Base-by-base conservation (phyloP, 345 rosid genomes). In the Raphanus raphanistrum region DNA sequence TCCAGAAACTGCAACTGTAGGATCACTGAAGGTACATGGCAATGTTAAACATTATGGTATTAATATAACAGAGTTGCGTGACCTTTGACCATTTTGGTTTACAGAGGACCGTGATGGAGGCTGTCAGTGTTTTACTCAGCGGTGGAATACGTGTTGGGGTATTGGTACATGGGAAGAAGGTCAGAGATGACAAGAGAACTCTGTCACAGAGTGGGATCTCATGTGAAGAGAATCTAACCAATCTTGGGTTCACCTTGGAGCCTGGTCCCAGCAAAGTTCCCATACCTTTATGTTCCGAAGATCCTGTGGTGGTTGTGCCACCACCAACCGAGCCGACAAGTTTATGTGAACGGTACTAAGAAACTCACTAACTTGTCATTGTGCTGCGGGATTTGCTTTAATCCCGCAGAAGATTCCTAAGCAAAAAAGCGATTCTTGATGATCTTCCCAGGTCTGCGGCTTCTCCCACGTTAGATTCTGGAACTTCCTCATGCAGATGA, bases 1-100 rank as follows among this genome's bases (percentile, higher is more conserved):
- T 66, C 92, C 98, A 59, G 92, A 92, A 88, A 88, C 81, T 68
- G 87, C 90, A 45, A 91, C 98, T 5, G 85, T 93, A 65, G 93
- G 81, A 41, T 81, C 84, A 41, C 68, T 81, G 4, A 81, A 81
- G 84, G 84, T 81, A 72, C 70, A 57, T 55, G 38, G 27, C 70
- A 27, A 38, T 69, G 28, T 61, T 12, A 21, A 21, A 31, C 72
- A 57, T 59, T 41, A 12, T 57, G 61, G 72, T 74, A 21, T 55
- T 70, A 54, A 41, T 17, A 28, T 32, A 41, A 57, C 52, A 28
- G 29, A 15, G 36, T 38, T n/a, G n/a, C 55, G 54, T 64, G 35
- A 64, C 35, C 57, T 16, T 75, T 75, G 70, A 70, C 60, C 28
- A 13, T 71, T 71, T 79, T 73, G 76, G 57, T 70, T 65, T 1